Conservation (phyloP, 2,329 filamentous ascomycete genomes). For the Bertia moriformis region DNA sequence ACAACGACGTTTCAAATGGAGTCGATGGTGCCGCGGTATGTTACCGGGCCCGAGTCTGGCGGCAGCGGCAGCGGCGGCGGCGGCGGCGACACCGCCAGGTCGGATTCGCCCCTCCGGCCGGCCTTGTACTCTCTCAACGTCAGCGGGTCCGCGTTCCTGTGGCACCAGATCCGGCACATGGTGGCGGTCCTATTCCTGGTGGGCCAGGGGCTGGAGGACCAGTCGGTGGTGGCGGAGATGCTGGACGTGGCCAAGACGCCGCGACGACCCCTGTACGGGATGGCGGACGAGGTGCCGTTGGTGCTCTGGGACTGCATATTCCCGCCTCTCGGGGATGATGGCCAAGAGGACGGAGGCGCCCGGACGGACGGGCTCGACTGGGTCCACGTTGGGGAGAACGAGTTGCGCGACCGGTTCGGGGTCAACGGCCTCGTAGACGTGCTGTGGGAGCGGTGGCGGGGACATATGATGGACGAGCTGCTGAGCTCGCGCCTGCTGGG, state of each 20-base stretch:
- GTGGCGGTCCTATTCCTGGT: conserved; percentile 84
- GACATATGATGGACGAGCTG: conserved; percentile 78
- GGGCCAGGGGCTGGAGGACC: conserved; percentile 71
- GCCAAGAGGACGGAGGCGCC: conserved; percentile 17
- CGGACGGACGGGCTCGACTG: conserved; percentile 55
- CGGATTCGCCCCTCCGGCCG: not conserved
- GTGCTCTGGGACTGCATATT: conserved; percentile 98
- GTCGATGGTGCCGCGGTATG: conserved; percentile 43
- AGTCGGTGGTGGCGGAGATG: conserved; percentile 58
- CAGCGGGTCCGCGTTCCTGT: conserved; percentile 82
- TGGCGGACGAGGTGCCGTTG: conserved; percentile 78
- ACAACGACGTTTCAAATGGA: too few relatives aligned
- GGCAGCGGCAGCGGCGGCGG: too few relatives aligned
- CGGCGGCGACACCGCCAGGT: too few relatives aligned
- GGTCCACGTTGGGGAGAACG: conserved; percentile 62
- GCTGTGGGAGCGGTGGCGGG: conserved; percentile 72
- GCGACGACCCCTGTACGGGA: conserved; percentile 70
- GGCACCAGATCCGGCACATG: conserved; percentile 96
- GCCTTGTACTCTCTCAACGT: conserved; percentile 81
- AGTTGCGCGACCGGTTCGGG: conserved; percentile 44
- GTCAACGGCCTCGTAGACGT: conserved; percentile 54
- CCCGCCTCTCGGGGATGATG: conserved; percentile 30
- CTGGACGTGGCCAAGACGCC: conserved; percentile 61
- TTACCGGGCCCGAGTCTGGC: conserved; percentile 18
- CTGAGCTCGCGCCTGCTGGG: conserved; percentile 63